phyloP scores from a whole-genome alignment of 179 eudicot genomes.

The Spergularia azorica region DNA sequence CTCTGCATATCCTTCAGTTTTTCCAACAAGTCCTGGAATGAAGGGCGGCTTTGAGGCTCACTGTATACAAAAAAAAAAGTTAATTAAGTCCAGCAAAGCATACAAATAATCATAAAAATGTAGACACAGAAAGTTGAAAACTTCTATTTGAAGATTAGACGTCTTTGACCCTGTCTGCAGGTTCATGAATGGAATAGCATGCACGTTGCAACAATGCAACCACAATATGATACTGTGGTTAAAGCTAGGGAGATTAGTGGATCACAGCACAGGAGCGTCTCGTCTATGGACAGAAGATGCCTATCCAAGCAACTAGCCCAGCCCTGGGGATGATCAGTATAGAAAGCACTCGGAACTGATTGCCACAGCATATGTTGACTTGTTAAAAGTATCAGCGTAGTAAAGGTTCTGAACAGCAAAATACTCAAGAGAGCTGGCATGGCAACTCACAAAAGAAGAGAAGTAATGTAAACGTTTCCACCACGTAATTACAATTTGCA shows the following conservation, averaged over 20 bases:
- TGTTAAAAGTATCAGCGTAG: too few species aligned
- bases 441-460: too few species aligned
- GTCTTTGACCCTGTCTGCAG: background rate
- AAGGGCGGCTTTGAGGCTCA: conserved; percentile 74
- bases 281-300: background rate
- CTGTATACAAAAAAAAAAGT: conserved; percentile 36
- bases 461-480: too few species aligned
- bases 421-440: too few species aligned
- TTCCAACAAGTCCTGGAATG: conserved; percentile 84
- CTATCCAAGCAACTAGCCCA: background rate
- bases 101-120: background rate
- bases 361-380: too few species aligned
- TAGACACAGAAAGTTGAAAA: background rate
- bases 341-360: too few species aligned
- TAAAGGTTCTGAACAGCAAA: too few species aligned
- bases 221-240: background rate
- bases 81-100: background rate
- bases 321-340: too few species aligned
- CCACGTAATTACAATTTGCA: background rate
- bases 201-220: background rate
- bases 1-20: conserved; percentile 79
- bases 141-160: background rate
- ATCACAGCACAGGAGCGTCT: background rate
- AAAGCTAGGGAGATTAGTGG: background rate
- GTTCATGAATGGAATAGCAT: background rate